These are phyloP conservation scores for Aspergillus udagawae DNA, from an alignment of 2,329 filamentous ascomycete genomes.

Conservation along the genomic window DNA sequence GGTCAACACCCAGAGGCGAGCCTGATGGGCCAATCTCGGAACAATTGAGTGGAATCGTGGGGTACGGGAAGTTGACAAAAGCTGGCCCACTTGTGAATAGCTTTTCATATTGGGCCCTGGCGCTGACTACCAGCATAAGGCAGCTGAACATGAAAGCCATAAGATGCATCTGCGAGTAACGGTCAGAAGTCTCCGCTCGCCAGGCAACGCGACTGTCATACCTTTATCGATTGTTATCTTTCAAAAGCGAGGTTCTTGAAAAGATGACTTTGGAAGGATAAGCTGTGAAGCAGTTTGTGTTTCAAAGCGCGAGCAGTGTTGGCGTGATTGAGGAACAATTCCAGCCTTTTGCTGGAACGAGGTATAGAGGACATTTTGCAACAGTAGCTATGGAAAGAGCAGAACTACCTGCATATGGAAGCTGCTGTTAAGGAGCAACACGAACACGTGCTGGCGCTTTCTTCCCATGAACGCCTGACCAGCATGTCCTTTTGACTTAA, in stretches of 20 bases:
- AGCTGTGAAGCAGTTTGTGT: neutral
- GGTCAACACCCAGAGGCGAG: slow-evolving; percentile 31
- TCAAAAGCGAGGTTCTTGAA: neutral
- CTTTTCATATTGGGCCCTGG: slow-evolving; percentile 17
- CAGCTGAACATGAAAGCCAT: slow-evolving; percentile 14
- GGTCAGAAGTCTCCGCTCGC: neutral
- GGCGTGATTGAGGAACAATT: neutral
- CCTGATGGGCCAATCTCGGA: slow-evolving; percentile 25
- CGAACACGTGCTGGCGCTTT: neutral
- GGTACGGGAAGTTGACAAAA: slow-evolving; percentile 15
- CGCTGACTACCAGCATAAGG: slow-evolving; percentile 14
- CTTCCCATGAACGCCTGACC: neutral
- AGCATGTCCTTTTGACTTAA: neutral
- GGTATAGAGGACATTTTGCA: neutral
- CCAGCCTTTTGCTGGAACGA: neutral
- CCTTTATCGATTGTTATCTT: neutral
- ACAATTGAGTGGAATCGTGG: slow-evolving; percentile 20
- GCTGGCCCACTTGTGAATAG: slow-evolving; percentile 25
- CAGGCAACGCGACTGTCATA: neutral
- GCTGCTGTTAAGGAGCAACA: neutral
- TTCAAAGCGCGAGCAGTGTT: neutral
- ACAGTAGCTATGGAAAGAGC: neutral
- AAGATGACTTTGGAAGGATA: neutral
- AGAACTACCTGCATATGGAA: neutral
- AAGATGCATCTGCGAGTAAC: slow-evolving; percentile 14